Evolutionary conservation across 2,329 filamentous ascomycete genomes (phyloP), one percentile per base, ranked within the genome.

Genomic region (Talaromyces pinophilus): DNA sequence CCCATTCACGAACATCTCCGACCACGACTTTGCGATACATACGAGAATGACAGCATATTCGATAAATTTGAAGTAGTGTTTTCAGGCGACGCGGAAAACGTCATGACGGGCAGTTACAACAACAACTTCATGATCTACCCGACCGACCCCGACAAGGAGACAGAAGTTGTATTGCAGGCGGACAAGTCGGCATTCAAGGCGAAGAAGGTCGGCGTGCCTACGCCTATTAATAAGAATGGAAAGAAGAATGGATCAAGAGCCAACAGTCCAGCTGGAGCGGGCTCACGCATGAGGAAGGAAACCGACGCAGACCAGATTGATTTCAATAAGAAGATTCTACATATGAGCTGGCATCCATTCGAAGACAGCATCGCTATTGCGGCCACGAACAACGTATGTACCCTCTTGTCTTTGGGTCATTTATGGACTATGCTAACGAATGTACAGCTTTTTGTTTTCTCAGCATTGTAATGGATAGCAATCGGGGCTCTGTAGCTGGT

Each of bases 71-170:
- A 99, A 81, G 95, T 99, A 50, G 94, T 98, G 62, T 99, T 99
- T 82, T 98, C 94, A 1, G 95, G 95, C 28, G 94, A 98, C 79
- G 92, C 93, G 46, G 96, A 97, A 85, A 98, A 99, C 73, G 95
- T 98, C 71, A 99, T 99, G 95, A 99, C 95, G 5, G 95, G 95
- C 73, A 97, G 93, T 77, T 99, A 99, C 85, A 99, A 99, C 86
- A 99, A 99, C 84, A 99, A 99, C 83, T 98, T 99, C 85, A 99
- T 99, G 95, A 99, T 99, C 76, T 99, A 98, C 79, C 95, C 95
- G 4, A 95, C 93, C 30, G 94, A 98, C 74, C 92, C 93, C 6
- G 92, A 94, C 71, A 96, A 96, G 82, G 95, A 99, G 77, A 94
- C 94, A 2, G 95, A 99, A 80, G 93, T 99, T 59, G 95, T 99